Percentiles rank a stretch among this genome's conserved stretches.
phyloP scores from a whole-genome alignment of 495 filamentous ascomycete genomes.

The Daldinia childiae region DNA sequence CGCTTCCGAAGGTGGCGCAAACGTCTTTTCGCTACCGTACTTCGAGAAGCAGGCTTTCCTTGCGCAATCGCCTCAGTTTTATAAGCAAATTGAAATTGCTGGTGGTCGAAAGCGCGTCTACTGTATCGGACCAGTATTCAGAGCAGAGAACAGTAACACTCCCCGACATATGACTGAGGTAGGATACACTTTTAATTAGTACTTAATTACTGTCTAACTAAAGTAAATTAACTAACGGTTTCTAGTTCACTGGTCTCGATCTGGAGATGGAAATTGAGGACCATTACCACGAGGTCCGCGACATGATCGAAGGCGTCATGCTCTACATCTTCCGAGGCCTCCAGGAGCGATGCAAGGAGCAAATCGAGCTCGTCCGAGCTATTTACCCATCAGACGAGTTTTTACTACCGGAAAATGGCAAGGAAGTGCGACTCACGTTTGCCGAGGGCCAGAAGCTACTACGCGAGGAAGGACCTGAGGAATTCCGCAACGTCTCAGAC shows the following conservation, averaged over 20 bases:
- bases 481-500: conserved; percentile 70
- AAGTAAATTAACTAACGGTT: background rate
- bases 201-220: no score
- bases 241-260: conserved; percentile 90
- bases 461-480: conserved; percentile 79
- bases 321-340: conserved; percentile 87
- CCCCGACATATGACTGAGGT: conserved; percentile 93
- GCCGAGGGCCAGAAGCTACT: conserved; percentile 84
- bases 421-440: conserved; percentile 84
- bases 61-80: conserved; percentile 87
- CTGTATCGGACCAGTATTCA: conserved; percentile 90
- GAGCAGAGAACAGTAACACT: conserved; percentile 96
- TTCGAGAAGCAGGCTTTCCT: conserved; percentile 87
- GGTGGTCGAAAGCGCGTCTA: conserved; percentile 91
- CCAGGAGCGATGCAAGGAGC: conserved; percentile 69
- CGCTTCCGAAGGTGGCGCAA: conserved; percentile 91
- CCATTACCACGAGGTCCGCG: conserved; percentile 86
- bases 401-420: conserved; percentile 67
- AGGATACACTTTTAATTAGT: background rate
- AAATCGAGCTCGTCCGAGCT: conserved; percentile 74
- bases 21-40: conserved; percentile 92
- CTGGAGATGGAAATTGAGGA: conserved; percentile 94
- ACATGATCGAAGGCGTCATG: conserved; percentile 83
- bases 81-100: conserved; percentile 96
- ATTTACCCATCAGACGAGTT: conserved; percentile 65